Evolutionary conservation across 1,284 basidiomycete genomes (phyloP), one percentile per base, ranked within the genome.

Genomic region (Puccinia brachypodii): DNA sequence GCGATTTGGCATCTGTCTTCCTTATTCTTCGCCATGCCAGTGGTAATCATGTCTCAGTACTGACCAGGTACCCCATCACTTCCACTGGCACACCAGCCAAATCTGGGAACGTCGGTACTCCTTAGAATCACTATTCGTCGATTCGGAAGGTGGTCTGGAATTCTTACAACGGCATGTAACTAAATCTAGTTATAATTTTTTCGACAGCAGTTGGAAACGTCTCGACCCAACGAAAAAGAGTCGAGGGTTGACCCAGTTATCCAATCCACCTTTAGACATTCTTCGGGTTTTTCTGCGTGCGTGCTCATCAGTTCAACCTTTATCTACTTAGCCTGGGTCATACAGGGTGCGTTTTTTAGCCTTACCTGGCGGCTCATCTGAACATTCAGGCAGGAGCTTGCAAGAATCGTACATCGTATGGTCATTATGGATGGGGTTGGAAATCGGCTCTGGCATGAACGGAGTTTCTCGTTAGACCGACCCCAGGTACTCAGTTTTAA

Each of bases 321-420:
- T 64, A 40, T 31, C 16, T 47, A 28, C 28, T 28, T 71, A 33
- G 42, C 68, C 68, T 44, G 68, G 68, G 68, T 50, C 36, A 64
- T 40, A 25, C 42, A 69, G 66, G 44, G 68, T 28, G 44, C 28
- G 40, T 71, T n/a, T n/a, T n/a, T 33, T 33, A 44, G 40, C 22
- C 64, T 68, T 25, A 71, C 44, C 2, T n/a, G 25, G 25, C 7
- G 16, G 36, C 64, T 68, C 64, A 68, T 68, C 64, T 68, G 38
- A 68, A 42, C 64, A 38, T 44, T 42, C 36, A 40, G 3, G 40
- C n/a, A 68, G 64, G 64, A 71, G 68, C 68, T 71, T 71, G 7
- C 44, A 14, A 66, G 33, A 68, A 42, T 38, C 3, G 22, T 44
- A 38, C 64, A 68, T 40, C 38, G 64, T 36, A 44, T 31, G 36